Conservation (phyloP, 1,284 basidiomycete species). For the Hypsizygus ulmarius region DNA sequence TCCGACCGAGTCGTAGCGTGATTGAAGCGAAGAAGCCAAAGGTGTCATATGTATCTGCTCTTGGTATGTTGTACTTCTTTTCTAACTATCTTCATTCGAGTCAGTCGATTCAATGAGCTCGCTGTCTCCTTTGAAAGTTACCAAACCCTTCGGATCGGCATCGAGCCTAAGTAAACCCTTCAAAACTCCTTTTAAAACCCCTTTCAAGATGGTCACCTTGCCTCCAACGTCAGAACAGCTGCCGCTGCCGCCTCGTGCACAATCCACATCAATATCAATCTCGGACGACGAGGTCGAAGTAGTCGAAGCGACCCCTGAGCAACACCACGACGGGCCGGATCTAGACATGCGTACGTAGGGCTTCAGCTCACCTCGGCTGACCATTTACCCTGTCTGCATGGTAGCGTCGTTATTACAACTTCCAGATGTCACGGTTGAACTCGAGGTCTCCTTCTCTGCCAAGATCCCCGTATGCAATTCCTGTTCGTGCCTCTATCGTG, state of each 20-base stretch:
- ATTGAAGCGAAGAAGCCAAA: constrained; percentile 38
- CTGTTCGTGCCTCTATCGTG: background rate
- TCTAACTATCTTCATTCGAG: background rate
- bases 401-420: constrained; percentile 32
- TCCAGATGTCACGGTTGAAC: constrained; percentile 42
- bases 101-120: background rate
- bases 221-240: constrained; percentile 1
- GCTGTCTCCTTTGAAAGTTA: constrained; percentile 32
- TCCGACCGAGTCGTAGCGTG: background rate
- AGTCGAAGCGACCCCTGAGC: background rate
- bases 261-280: background rate
- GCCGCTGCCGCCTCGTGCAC: background rate
- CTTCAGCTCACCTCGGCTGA: background rate
- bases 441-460: constrained; percentile 56
- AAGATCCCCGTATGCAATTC: constrained; percentile 53
- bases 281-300: constrained; percentile 8
- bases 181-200: constrained; percentile 49
- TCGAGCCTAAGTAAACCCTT: constrained; percentile 48
- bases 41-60: constrained; percentile 27
- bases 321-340: background rate
- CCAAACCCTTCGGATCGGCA: constrained; percentile 41
- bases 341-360: background rate
- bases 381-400: background rate
- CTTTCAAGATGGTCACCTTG: constrained; percentile 22
- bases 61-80: constrained; percentile 28